Percentiles rank a stretch among this genome's conserved stretches.
These are phyloP conservation scores for Colletotrichum musicola DNA, from an alignment of 2,329 filamentous ascomycete genomes.

Conservation along the genomic window DNA sequence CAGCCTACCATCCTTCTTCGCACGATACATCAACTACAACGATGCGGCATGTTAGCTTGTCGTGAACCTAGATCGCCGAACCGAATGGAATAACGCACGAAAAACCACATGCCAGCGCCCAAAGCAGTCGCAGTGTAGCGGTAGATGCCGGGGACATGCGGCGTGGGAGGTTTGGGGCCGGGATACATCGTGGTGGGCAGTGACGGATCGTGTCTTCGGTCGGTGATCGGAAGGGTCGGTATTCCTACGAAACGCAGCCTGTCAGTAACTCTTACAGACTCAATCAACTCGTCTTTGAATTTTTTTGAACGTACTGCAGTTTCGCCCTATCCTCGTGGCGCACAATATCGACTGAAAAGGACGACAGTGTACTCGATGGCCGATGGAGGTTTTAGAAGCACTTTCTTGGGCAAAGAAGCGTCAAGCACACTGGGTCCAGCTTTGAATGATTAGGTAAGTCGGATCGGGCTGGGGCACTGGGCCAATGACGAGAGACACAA, in stretches of 20 bases:
- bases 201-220: conserved; percentile 14
- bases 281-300: background rate
- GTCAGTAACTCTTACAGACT: conserved; percentile 1
- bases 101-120: conserved; percentile 99
- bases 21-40: conserved; percentile 89
- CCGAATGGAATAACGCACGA: conserved; percentile 72
- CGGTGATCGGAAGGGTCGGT: background rate
- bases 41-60: conserved; percentile 39
- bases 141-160: conserved; percentile 75
- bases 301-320: conserved; percentile 4
- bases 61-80: background rate
- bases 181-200: conserved; percentile 26
- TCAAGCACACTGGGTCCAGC: background rate
- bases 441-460: conserved; percentile 35
- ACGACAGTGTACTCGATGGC: background rate
- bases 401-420: too few relatives aligned
- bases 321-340: conserved; percentile 3
- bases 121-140: conserved; percentile 87
- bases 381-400: background rate
- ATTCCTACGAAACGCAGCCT: background rate
- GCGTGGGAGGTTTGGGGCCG: conserved; percentile 55
- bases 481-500: conserved; percentile 10
- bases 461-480: background rate
- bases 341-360: conserved; percentile 3
- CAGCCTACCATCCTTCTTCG: conserved; percentile 87